Evolutionary conservation across 2,329 filamentous ascomycete species (phyloP).

Genomic region (Monilinia aucupariae): DNA sequence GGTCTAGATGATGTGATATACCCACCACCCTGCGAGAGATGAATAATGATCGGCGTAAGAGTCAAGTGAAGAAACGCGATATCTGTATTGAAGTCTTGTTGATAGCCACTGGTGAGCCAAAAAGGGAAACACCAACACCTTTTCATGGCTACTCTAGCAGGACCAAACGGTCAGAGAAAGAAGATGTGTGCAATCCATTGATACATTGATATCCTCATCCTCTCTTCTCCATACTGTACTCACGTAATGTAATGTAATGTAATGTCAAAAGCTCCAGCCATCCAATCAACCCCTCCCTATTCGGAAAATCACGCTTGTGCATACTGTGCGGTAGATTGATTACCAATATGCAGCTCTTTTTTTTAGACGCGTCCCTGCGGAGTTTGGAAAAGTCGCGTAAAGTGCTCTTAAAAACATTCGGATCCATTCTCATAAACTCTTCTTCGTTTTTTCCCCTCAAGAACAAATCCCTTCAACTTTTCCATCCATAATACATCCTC

Average conservation of each 20-base stretch:
- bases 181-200: no score
- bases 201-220: no score
- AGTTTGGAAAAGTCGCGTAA: slow-evolving; percentile 16
- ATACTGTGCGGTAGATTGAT: slow-evolving; percentile 11
- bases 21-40: slow-evolving; percentile 6
- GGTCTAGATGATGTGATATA: slow-evolving; percentile 4
- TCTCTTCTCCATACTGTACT: no score
- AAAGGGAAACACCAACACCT: no score
- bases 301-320: slow-evolving; percentile 1
- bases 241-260: no score
- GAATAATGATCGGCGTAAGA: slow-evolving; percentile 12
- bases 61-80: background rate
- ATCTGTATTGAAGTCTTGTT: no score
- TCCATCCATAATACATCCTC: slow-evolving; percentile 4
- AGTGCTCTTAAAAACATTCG: slow-evolving; percentile 19
- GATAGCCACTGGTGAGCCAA: no score
- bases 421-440: slow-evolving; percentile 11
- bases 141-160: no score
- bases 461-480: slow-evolving; percentile 1
- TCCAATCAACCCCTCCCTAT: no score
- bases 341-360: slow-evolving; percentile 11
- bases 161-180: no score
- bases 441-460: slow-evolving; percentile 10
- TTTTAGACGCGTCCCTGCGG: slow-evolving; percentile 19
- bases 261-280: no score